phyloP scores from a whole-genome alignment of 768 basidiomycete genomes.

The Leccinum truebloodii region DNA sequence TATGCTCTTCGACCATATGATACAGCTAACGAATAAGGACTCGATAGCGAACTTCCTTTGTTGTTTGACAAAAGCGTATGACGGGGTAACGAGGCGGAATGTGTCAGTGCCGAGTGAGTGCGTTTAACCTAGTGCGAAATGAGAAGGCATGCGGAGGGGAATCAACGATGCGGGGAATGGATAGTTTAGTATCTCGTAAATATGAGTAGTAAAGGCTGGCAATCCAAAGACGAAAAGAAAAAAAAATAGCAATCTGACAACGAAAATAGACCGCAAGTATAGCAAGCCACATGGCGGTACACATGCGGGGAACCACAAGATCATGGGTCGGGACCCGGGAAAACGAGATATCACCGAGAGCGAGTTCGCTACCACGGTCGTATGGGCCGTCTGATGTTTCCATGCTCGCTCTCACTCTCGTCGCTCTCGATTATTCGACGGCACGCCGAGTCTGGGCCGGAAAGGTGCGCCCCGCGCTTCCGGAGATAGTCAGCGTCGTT shows the following conservation, averaged over 20 bases:
- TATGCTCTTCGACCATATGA: conserved; percentile 3
- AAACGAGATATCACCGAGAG: neutral
- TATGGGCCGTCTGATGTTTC: conserved; percentile 36
- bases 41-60: conserved; percentile 7
- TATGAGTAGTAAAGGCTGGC: conserved; percentile 9
- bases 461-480: conserved; percentile 20
- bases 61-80: conserved; percentile 1
- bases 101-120: conserved; percentile 6
- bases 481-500: neutral
- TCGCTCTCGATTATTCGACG: conserved; percentile 31
- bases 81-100: neutral
- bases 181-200: conserved; percentile 10
- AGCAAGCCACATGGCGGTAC: conserved; percentile 1
- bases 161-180: conserved; percentile 21
- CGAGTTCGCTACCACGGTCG: conserved; percentile 45
- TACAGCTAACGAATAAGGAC: conserved; percentile 20
- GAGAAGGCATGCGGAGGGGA: conserved; percentile 16
- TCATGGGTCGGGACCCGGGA: neutral
- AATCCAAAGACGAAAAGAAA: conserved; percentile 1
- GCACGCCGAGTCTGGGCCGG: conserved; percentile 28
- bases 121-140: conserved; percentile 9
- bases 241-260: neutral
- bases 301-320: neutral
- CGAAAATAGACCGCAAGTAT: neutral
- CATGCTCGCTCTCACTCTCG: conserved; percentile 41